phyloP scores from a whole-genome alignment of 495 filamentous ascomycete genomes.

The Xylaria venustula region DNA sequence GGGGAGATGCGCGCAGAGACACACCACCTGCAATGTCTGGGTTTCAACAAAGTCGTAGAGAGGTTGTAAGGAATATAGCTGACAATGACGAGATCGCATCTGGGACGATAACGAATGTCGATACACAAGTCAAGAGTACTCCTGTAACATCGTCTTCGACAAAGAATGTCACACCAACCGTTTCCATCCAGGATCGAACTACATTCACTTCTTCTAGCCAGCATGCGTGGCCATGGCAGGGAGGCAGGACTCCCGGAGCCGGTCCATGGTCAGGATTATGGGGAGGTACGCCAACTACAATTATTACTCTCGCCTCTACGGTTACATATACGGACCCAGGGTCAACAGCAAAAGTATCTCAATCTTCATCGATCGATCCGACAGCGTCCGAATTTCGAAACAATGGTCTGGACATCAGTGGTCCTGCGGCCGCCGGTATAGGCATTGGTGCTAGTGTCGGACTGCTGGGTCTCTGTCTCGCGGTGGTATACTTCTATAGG shows the following conservation, averaged over 20 bases:
- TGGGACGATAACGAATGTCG: not conserved
- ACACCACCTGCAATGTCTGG: not conserved
- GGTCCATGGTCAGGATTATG: not conserved
- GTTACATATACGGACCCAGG: not conserved
- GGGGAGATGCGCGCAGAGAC: not conserved
- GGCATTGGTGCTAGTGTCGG: not conserved
- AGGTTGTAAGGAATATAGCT: not conserved
- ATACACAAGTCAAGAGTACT: not conserved
- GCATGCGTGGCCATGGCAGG: not conserved
- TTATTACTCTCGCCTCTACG: conserved; percentile 7
- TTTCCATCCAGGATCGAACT: not conserved
- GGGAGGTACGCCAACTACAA: not conserved
- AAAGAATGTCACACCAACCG: not conserved
- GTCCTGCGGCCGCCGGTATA: conserved; percentile 1
- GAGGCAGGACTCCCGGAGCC: not conserved
- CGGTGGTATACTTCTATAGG: not conserved
- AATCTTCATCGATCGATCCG: not conserved
- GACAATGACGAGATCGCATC: too few species aligned
- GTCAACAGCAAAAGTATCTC: not conserved
- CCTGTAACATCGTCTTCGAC: not conserved
- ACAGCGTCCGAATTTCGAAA: not conserved
- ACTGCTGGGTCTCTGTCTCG: not conserved
- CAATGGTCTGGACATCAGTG: not conserved
- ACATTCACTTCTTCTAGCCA: not conserved
- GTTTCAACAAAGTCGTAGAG: not conserved